phyloP scores from a whole-genome alignment of 805 yeast species.

The Candida berthetii region DNA sequence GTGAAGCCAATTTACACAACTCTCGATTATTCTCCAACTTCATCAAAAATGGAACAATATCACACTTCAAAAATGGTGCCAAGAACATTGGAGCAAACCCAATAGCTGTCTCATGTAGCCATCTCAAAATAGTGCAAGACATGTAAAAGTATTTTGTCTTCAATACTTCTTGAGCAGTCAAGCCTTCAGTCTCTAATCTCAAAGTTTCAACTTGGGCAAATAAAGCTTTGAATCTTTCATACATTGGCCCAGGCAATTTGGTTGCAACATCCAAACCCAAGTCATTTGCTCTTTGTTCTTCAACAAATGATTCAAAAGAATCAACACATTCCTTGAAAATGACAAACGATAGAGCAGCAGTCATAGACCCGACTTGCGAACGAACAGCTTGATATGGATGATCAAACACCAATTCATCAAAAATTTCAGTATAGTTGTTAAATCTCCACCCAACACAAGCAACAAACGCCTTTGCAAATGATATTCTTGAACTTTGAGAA shows the following conservation, averaged over 20 bases:
- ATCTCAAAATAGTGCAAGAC: conserved; percentile 57
- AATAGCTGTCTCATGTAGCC: conserved; percentile 48
- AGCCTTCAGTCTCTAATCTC: conserved; percentile 23
- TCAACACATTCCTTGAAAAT: conserved; percentile 35
- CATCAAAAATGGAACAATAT: conserved; percentile 66
- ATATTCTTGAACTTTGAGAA: conserved; percentile 53
- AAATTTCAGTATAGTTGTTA: conserved; percentile 38
- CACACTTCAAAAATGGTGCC: conserved; percentile 41
- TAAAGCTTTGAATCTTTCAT: conserved; percentile 30
- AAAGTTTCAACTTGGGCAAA: conserved; percentile 39
- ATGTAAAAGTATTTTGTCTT: conserved; percentile 57
- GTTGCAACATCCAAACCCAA: conserved; percentile 28
- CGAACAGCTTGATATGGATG: conserved; percentile 75
- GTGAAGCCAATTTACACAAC: conserved; percentile 63
- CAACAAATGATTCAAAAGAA: conserved; percentile 32
- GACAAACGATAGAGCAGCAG: conserved; percentile 27
- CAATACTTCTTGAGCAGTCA: conserved; percentile 49
- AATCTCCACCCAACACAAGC: conserved; percentile 49
- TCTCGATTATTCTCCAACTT: conserved; percentile 65
- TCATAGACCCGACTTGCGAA: conserved; percentile 59
- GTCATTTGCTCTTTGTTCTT: conserved; percentile 26
- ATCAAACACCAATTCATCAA: conserved; percentile 36
- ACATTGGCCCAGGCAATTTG: conserved; percentile 24
- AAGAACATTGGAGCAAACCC: conserved; percentile 41
- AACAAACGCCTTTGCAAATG: conserved; percentile 45